These are phyloP conservation scores for Aquilaria malaccensis DNA, from an alignment of 345 rosid genomes.

Conservation along the genomic window DNA sequence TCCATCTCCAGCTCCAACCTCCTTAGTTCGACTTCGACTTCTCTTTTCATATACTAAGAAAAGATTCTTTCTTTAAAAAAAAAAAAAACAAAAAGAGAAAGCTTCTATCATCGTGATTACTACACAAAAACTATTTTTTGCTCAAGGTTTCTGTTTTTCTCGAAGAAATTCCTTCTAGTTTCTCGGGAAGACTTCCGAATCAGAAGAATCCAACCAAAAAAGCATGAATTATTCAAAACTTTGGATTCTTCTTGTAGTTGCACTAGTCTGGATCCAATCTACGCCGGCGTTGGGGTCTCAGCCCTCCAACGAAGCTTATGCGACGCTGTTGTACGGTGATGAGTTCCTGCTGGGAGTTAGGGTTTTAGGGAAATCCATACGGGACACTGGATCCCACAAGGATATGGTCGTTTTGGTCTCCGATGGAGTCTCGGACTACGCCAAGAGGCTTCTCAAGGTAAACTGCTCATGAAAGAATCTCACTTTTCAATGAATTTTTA, in stretches of 20 bases:
- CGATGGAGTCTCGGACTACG: slow-evolving; percentile 80
- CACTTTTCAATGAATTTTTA: not conserved
- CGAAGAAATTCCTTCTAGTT: slow-evolving; percentile 17
- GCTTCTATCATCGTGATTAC: slow-evolving; percentile 14
- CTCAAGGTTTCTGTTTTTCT: slow-evolving; percentile 11
- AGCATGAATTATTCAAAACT: slow-evolving; percentile 22
- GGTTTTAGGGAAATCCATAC: slow-evolving; percentile 85
- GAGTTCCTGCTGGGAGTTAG: slow-evolving; percentile 93
- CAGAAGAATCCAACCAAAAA: not conserved
- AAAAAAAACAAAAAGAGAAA: slow-evolving; percentile 13
- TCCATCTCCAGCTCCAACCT: not conserved
- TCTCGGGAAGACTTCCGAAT: slow-evolving; percentile 29
- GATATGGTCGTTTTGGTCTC: slow-evolving; percentile 92
- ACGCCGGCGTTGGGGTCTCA: slow-evolving; percentile 28
- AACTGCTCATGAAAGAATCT: not conserved
- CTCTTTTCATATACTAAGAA: not conserved
- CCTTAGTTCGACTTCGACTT: not conserved
- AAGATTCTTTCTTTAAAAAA: not conserved
- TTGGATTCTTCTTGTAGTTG: slow-evolving; percentile 24
- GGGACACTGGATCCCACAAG: slow-evolving; percentile 68
- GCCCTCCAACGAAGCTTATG: slow-evolving; percentile 56
- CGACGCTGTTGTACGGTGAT: slow-evolving; percentile 82
- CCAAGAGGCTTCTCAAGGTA: slow-evolving; percentile 58
- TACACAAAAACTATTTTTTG: not conserved
- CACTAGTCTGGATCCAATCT: slow-evolving; percentile 25